A percentile compares a stretch with the other conserved stretches of the same genome.
Conservation (phyloP, 345 rosid genomes). For the Abelmoschus esculentus region DNA sequence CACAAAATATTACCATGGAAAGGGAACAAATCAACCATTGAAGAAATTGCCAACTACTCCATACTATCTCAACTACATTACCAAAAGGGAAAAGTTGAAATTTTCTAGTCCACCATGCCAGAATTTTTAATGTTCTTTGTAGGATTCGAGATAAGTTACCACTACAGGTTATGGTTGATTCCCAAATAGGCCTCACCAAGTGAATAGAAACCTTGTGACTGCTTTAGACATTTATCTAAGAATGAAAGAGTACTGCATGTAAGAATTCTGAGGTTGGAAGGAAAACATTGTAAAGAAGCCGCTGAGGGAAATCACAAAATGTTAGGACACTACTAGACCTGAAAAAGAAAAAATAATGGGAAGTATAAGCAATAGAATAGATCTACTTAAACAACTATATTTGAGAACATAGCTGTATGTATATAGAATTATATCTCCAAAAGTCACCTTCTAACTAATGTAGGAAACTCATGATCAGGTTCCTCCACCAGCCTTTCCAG, state of each 20-base stretch:
- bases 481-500: slow-evolving; percentile 56
- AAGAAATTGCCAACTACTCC: neutral
- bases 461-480: slow-evolving; percentile 28
- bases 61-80: neutral
- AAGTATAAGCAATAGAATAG: neutral
- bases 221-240: slow-evolving; percentile 1
- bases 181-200: slow-evolving; percentile 40
- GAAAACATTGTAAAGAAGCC: slow-evolving; percentile 31
- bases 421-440: slow-evolving; percentile 8
- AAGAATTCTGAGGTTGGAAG: slow-evolving; percentile 22
- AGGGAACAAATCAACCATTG: neutral
- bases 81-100: neutral
- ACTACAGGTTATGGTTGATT: slow-evolving; percentile 38
- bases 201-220: slow-evolving; percentile 20
- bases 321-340: slow-evolving; percentile 60
- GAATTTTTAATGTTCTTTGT: slow-evolving; percentile 36
- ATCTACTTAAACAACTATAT: neutral
- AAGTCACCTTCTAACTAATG: slow-evolving; percentile 32
- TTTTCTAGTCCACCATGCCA: slow-evolving; percentile 20
- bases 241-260: slow-evolving; percentile 18
- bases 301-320: slow-evolving; percentile 28
- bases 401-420: neutral
- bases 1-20: neutral
- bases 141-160: slow-evolving; percentile 33
- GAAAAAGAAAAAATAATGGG: slow-evolving; percentile 21